Base-by-base conservation (phyloP, 306 rosid genomes). In the Inga leiocalycina region DNA sequence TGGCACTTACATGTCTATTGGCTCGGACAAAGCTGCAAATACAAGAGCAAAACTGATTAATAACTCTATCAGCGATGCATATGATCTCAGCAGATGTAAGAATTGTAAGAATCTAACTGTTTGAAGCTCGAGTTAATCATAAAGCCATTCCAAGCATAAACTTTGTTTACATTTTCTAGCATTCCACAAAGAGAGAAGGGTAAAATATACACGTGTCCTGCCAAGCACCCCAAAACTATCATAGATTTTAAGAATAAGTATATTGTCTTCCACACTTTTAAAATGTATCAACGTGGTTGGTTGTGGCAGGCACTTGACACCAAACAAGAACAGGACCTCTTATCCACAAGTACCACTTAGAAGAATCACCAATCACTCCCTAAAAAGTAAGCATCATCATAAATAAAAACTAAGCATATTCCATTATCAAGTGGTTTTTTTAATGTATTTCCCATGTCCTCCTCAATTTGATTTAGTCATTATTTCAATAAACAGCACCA, bases 1-100 rank as follows among this genome's bases (percentile, higher is more conserved):
- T 76, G 48, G 49, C 35, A 85, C 97, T 92, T 89, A 95, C 99
- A 95, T 24, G 90, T 95, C 99, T 62, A 95, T 92, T 76, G 98
- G 78, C 90, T 95, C 99, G 0, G 96, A 88, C 78, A 95, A 84
- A 80, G 99, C 99, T 95, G 97, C 85, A 85, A 79, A 71, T 69
- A 24, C 6, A 70, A 82, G 27, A 54, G 12, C 66, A 57, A 71
- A 5, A 49, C 4, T 41, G 14, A 71, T 82, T 56, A 79, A 75
- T 62, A 73, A 81, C 59, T 49, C 61, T 78, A 65, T 82, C 43
- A 52, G 8, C 49, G 51, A 44, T 56, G 81, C 39, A 51, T 57
- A 66, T 41, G 46, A 62, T 80, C 57, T 37, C 27, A 77, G 48
- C 74, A 51, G 15, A 34, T 44, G 76, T 46, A 30, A 80, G 19